Percentiles rank a stretch among this genome's conserved stretches.
phyloP scores from a whole-genome alignment of 495 filamentous ascomycete species.

The Penicillium ochrochloron region DNA sequence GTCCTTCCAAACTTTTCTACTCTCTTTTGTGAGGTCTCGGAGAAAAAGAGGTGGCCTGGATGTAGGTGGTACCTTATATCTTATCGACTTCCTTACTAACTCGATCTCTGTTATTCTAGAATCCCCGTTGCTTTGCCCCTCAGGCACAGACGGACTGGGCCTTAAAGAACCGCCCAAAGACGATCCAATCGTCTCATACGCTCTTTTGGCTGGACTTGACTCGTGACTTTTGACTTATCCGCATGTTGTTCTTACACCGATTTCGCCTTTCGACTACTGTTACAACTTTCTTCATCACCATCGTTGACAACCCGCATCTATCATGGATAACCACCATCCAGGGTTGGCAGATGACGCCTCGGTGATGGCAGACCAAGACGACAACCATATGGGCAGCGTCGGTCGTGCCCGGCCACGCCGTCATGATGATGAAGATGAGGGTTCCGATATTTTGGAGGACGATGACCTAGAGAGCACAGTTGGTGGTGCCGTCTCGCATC shows the following conservation, averaged over 20 bases:
- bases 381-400: constrained; percentile 67
- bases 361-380: constrained; percentile 72
- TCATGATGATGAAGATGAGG: constrained; percentile 85
- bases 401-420: constrained; percentile 69
- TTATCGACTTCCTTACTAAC: constrained; percentile 12
- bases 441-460: constrained; percentile 80
- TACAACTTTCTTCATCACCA: constrained; percentile 7
- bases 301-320: constrained; percentile 65
- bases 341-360: constrained; percentile 67
- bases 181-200: constrained; percentile 36
- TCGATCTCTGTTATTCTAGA: constrained; percentile 11
- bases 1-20: constrained; percentile 27
- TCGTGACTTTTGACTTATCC: constrained; percentile 11
- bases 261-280: constrained; percentile 12
- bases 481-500: constrained; percentile 79
- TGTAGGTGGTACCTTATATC: constrained; percentile 10
- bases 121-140: constrained; percentile 32
- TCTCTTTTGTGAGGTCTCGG: constrained; percentile 30
- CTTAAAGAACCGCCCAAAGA: constrained; percentile 26
- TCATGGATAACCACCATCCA: constrained; percentile 53
- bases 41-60: constrained; percentile 31
- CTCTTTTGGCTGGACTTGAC: constrained; percentile 32
- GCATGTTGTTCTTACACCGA: constrained; percentile 17
- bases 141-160: constrained; percentile 27
- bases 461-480: constrained; percentile 91